Conservation (phyloP, 176 grass and related monocot species). For the Juncus effusus region DNA sequence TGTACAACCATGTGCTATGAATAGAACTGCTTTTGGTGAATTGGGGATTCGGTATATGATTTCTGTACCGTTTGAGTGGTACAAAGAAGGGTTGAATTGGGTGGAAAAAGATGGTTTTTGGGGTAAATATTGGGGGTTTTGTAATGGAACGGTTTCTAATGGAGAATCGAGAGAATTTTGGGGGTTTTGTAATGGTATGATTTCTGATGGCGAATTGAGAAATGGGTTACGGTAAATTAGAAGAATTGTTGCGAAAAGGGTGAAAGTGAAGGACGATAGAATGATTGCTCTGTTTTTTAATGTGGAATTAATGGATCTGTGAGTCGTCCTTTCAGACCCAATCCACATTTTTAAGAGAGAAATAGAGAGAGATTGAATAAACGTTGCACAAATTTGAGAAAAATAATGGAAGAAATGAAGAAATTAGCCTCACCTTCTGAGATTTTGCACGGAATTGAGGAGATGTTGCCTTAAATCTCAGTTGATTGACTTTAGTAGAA, state of each 20-base stretch:
- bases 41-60: slow-evolving; percentile 72
- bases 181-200: slow-evolving; percentile 8
- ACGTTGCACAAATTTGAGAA: slow-evolving; percentile 14
- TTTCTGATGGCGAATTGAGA: slow-evolving; percentile 16
- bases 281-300: slow-evolving; percentile 12
- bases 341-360: slow-evolving; percentile 27
- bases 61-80: slow-evolving; percentile 52
- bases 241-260: slow-evolving; percentile 24
- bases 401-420: slow-evolving; percentile 9
- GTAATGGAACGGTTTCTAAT: neutral
- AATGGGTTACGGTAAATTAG: slow-evolving; percentile 22
- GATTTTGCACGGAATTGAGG: neutral
- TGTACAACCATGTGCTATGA: slow-evolving; percentile 76
- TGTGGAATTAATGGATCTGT: slow-evolving; percentile 8
- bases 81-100: slow-evolving; percentile 48
- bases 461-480: too few relatives aligned
- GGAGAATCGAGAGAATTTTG: slow-evolving; percentile 4
- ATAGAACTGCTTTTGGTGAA: slow-evolving; percentile 47
- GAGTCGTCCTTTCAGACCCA: slow-evolving; percentile 11
- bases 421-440: neutral
- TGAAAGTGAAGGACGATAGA: slow-evolving; percentile 22
- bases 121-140: slow-evolving; percentile 15
- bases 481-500: slow-evolving; percentile 13
- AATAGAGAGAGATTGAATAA: neutral
- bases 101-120: slow-evolving; percentile 20